Evolutionary conservation across 352 stramenopile species (phyloP).

Genomic region (Aphanomyces invadans): DNA sequence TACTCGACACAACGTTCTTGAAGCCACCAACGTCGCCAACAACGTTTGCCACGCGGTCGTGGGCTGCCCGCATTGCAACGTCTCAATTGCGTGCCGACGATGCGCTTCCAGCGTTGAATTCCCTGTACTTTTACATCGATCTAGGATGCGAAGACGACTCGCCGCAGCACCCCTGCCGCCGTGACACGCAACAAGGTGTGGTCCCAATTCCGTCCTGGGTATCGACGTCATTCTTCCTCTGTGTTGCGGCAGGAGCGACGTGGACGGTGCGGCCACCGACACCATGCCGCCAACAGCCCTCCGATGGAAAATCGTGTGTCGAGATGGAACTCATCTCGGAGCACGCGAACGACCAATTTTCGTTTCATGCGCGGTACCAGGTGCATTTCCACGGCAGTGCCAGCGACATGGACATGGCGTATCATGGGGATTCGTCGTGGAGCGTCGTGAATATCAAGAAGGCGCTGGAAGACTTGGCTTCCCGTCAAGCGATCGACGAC

Average conservation of each 20-base stretch:
- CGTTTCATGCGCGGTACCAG: constrained; percentile 8
- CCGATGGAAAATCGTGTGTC: background rate
- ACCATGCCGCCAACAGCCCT: background rate
- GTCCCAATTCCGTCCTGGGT: no score
- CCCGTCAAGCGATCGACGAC: constrained; percentile 35
- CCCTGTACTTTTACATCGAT: constrained; percentile 77
- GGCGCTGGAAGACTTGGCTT: constrained; percentile 37
- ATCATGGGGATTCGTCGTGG: constrained; percentile 28
- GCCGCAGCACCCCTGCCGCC: constrained; percentile 41
- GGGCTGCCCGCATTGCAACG: constrained; percentile 14
- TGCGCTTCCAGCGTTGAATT: constrained; percentile 20
- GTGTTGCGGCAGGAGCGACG: background rate
- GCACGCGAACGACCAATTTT: background rate
- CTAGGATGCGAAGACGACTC: constrained; percentile 62
- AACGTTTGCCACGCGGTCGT: background rate
- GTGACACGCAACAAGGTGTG: constrained; percentile 17
- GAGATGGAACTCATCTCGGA: constrained; percentile 2
- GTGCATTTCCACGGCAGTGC: constrained; percentile 14
- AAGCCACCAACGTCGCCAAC: constrained; percentile 15
- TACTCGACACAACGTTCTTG: constrained; percentile 54
- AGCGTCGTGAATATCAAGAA: constrained; percentile 73
- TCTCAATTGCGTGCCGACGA: background rate
- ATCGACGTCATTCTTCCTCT: background rate
- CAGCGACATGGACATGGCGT: background rate
- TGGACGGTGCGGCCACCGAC: background rate